phyloP scores from a whole-genome alignment of 352 stramenopile genomes.

The Globisporangium rhizosaccharum region DNA sequence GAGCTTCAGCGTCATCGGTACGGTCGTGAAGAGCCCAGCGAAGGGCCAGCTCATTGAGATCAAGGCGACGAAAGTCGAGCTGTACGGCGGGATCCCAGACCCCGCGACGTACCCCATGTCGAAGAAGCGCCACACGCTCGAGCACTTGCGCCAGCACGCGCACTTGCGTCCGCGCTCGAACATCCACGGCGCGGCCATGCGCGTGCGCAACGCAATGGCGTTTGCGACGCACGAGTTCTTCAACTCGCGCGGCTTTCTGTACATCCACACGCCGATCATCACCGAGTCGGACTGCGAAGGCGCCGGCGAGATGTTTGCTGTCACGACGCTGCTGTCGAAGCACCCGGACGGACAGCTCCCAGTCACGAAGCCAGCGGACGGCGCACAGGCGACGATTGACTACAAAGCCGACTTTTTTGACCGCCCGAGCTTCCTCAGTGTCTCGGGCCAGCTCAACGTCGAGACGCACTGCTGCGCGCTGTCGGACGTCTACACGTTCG shows the following conservation, averaged over 20 bases:
- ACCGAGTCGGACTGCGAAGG: constrained; percentile 97
- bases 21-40: constrained; percentile 81
- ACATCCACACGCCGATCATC: constrained; percentile 95
- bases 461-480: constrained; percentile 91
- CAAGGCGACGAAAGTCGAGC: constrained; percentile 78
- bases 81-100: constrained; percentile 86
- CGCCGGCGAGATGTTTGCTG: constrained; percentile 95
- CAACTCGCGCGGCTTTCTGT: constrained; percentile 90
- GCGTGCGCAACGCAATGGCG: constrained; percentile 91
- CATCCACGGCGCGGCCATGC: constrained; percentile 89
- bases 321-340: constrained; percentile 89
- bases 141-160: constrained; percentile 90
- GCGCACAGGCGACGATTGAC: constrained; percentile 61
- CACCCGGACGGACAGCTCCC: constrained; percentile 69
- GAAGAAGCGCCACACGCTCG: constrained; percentile 92
- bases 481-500: constrained; percentile 96
- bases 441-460: constrained; percentile 97
- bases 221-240: constrained; percentile 94
- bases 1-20: constrained; percentile 77
- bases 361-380: constrained; percentile 19
- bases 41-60: constrained; percentile 92
- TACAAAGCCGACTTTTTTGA: constrained; percentile 92
- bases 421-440: constrained; percentile 84
- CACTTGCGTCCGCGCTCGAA: constrained; percentile 92
- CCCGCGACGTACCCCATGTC: constrained; percentile 88